phyloP scores from a whole-genome alignment of 2,329 filamentous ascomycete genomes.

The Pyrenophora seminiperda region DNA sequence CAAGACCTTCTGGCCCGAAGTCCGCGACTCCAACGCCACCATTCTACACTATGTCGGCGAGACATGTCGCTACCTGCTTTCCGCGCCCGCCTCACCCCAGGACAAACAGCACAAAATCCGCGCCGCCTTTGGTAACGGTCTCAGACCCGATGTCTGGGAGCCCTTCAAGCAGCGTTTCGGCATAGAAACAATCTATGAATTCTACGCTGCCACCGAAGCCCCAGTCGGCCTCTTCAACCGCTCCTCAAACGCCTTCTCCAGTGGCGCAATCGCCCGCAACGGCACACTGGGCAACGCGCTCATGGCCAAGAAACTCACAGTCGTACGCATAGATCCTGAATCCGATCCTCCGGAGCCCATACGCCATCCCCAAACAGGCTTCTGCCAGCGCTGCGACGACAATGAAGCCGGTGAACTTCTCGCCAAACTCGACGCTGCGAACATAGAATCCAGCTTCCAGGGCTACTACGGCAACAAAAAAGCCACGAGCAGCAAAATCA shows the following conservation, averaged over 20 bases:
- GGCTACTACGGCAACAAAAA: constrained; percentile 65
- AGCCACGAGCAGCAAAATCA: constrained; percentile 42
- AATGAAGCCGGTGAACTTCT: constrained; percentile 74
- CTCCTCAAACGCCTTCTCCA: constrained; percentile 60
- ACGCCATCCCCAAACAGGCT: constrained; percentile 68
- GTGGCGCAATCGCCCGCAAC: constrained; percentile 72
- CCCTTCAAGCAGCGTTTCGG: constrained; percentile 49
- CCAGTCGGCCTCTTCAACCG: constrained; percentile 63
- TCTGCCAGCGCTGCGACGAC: constrained; percentile 65
- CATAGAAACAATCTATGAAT: constrained; percentile 46
- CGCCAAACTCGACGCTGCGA: constrained; percentile 38
- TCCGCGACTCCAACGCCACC: constrained; percentile 43
- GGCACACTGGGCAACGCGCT: constrained; percentile 63
- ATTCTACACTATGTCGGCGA: constrained; percentile 50
- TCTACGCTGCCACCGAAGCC: constrained; percentile 56
- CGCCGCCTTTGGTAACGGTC: constrained; percentile 48
- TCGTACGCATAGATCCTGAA: constrained; percentile 70
- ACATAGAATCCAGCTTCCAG: constrained; percentile 59
- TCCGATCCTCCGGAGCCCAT: constrained; percentile 63
- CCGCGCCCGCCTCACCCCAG: constrained; percentile 37
- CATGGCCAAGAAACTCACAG: constrained; percentile 60
- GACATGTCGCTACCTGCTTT: constrained; percentile 47
- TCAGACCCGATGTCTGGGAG: constrained; percentile 51
- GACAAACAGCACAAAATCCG: constrained; percentile 43
- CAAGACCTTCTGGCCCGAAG: constrained; percentile 48